Base-by-base conservation (phyloP, 345 rosid species). In the Trapa bicornis region DNA sequence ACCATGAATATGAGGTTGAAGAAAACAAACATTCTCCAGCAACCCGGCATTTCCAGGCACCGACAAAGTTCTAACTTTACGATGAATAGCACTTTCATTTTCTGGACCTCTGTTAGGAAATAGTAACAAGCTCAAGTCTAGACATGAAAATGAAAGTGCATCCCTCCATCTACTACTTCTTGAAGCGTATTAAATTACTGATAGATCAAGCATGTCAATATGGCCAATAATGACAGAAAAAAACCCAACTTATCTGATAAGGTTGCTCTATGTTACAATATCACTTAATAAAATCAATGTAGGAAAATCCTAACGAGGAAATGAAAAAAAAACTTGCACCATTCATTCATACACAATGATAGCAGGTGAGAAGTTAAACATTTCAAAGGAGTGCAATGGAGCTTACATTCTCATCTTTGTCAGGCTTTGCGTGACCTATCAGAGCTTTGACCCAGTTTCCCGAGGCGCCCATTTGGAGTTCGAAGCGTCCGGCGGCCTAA, bases 401-500 rank as follows among this genome's bases (percentile, higher is more conserved):
- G 69, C 87, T 80, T 68, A 89, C 98, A 42, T 29, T 67, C 62
- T 86, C 86, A 13, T 85, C 86, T 17, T 86, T 87, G 68, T 84
- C 94, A 1, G 80, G 63, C 77, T 87, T 93, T 68, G 80, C 90
- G 35, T 84, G 82, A 67, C 92, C 90, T 6, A 87, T 83, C 50
- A 93, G 79, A 16, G 96, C 81, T 72, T 87, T 90, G 6, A 93
- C 86, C 98, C 98, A 93, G 74, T 85, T 93, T 41, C 96, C 97
- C 63, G 98, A 85, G 71, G 90, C 97, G 80, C 98, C 97, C 98
- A 93, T 93, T 45, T 45, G 48, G 48, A 45, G 48, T 58, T 22
- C 35, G 36, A 17, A 37, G 16, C 61, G 37, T 8, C 33, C 14
- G 52, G 10, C 22, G 12, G 33, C 70, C 42, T 41, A 72, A 50